Percentiles rank a stretch among this genome's conserved stretches.
These are phyloP conservation scores for Penicillium diatomitis DNA, from an alignment of 495 filamentous ascomycete species.

Conservation along the genomic window DNA sequence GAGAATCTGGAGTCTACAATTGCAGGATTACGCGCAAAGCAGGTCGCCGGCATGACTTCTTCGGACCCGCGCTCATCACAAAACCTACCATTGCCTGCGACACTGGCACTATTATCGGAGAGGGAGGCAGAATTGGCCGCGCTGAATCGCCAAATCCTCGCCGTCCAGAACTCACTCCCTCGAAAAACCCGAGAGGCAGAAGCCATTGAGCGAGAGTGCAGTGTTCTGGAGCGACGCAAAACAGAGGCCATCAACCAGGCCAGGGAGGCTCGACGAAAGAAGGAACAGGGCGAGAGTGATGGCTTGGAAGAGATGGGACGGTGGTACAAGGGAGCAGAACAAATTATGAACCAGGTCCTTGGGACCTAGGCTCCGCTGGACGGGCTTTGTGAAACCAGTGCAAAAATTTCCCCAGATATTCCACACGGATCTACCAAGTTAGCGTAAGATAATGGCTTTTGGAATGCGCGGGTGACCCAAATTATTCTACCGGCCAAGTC, in stretches of 20 bases:
- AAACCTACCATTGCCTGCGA: constrained; percentile 33
- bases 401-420: not conserved
- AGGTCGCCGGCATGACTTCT: constrained; percentile 28
- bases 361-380: constrained; percentile 29
- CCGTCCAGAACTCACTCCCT: constrained; percentile 55
- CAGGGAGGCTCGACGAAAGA: constrained; percentile 69
- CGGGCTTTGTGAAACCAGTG: not conserved
- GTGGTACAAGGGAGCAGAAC: constrained; percentile 70
- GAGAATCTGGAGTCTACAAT: constrained; percentile 53
- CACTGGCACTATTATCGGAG: constrained; percentile 36
- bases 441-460: no score
- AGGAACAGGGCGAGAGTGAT: constrained; percentile 64
- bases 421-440: not conserved
- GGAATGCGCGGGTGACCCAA: no score
- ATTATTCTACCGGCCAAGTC: no score
- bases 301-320: constrained; percentile 74
- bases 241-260: constrained; percentile 58
- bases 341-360: constrained; percentile 57
- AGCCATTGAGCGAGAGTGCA: constrained; percentile 59
- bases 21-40: constrained; percentile 40
- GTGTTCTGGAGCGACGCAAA: constrained; percentile 61
- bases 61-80: constrained; percentile 28
- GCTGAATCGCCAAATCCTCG: constrained; percentile 59
- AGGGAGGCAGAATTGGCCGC: constrained; percentile 52
- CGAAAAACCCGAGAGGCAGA: constrained; percentile 65